Evolutionary conservation across 805 yeast genomes (phyloP).

Genomic region (Yarrowia sp.): DNA sequence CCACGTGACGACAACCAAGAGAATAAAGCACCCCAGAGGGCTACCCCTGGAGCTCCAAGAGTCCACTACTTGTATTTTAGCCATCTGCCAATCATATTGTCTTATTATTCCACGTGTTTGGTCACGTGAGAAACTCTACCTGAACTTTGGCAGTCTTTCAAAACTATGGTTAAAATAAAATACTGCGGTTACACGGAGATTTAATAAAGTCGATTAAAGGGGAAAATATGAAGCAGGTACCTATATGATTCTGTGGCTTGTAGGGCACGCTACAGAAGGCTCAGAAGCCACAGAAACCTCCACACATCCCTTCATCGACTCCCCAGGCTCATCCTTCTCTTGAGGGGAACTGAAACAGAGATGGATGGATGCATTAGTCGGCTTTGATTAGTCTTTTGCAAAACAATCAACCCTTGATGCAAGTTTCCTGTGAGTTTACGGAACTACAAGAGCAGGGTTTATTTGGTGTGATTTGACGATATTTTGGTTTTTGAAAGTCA

Average conservation of each 20-base stretch:
- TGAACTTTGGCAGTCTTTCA: background rate
- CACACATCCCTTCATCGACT: no score
- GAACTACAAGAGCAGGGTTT: background rate
- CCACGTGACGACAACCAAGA: background rate
- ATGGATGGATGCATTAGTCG: conserved; percentile 13
- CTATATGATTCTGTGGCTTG: no score
- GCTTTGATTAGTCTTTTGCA: background rate
- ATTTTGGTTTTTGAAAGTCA: background rate
- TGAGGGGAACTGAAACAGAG: conserved; percentile 20
- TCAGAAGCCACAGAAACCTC: no score
- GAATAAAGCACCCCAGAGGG: background rate
- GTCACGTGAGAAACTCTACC: conserved; percentile 6
- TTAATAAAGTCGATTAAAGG: no score
- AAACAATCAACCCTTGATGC: background rate
- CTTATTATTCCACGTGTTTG: background rate
- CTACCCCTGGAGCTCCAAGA: background rate
- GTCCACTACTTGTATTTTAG: background rate
- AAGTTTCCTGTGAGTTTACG: background rate
- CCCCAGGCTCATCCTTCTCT: no score
- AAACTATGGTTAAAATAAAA: background rate
- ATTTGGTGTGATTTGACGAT: background rate
- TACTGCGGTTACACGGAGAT: background rate
- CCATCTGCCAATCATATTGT: background rate
- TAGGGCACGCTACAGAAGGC: no score
- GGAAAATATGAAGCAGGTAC: no score